phyloP scores from a whole-genome alignment of 108 stramenopile genomes.

The Conticribra guillardii region DNA sequence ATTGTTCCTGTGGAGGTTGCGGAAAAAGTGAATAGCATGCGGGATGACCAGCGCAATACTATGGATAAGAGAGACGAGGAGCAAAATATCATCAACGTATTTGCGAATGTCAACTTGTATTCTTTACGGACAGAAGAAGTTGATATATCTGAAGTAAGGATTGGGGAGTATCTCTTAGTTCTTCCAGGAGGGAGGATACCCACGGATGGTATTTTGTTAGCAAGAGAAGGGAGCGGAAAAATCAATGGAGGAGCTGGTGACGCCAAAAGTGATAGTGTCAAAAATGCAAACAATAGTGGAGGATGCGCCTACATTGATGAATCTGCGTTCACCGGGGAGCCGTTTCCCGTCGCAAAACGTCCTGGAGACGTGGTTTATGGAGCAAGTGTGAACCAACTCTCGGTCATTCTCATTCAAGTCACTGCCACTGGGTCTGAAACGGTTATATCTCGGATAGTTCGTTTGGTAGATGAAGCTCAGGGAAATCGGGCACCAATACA shows the following conservation, averaged over 20 bases:
- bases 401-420: slow-evolving; percentile 72
- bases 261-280: not conserved
- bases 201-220: slow-evolving; percentile 74
- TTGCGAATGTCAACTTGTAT: slow-evolving; percentile 41
- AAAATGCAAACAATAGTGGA: no score
- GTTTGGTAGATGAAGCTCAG: slow-evolving; percentile 95
- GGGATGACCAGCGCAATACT: slow-evolving; percentile 10
- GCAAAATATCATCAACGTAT: slow-evolving; percentile 25
- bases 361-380: slow-evolving; percentile 68
- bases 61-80: slow-evolving; percentile 6
- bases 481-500: slow-evolving; percentile 93
- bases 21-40: slow-evolving; percentile 28
- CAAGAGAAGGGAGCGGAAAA: slow-evolving; percentile 35
- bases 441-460: slow-evolving; percentile 80
- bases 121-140: slow-evolving; percentile 58
- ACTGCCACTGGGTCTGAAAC: slow-evolving; percentile 80
- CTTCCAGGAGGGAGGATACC: slow-evolving; percentile 80
- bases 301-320: slow-evolving; percentile 85
- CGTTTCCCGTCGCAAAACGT: slow-evolving; percentile 84
- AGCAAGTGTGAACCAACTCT: slow-evolving; percentile 77
- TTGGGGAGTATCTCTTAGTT: slow-evolving; percentile 76
- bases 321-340: slow-evolving; percentile 92
- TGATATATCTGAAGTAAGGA: slow-evolving; percentile 45
- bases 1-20: slow-evolving; percentile 27
- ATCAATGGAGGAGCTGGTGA: slow-evolving; percentile 5